These are phyloP conservation scores for Skeletonema tropicum DNA, from an alignment of 108 stramenopile genomes.

Conservation along the genomic window DNA sequence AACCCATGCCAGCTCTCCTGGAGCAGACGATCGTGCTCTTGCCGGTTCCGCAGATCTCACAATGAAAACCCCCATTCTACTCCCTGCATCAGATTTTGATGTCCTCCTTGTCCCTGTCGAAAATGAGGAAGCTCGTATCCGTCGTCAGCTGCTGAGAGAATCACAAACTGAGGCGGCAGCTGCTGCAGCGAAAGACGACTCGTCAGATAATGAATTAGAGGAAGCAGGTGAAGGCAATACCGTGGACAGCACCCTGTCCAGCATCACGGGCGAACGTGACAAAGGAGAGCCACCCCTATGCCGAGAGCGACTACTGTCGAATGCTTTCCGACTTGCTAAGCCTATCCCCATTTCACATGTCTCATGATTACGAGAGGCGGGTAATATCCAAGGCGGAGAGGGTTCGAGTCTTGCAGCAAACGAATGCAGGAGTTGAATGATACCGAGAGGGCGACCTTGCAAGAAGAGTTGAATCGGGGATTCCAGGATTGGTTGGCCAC, in stretches of 20 bases:
- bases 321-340: slow-evolving; percentile 73
- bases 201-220: slow-evolving; percentile 19
- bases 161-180: slow-evolving; percentile 41
- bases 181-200: slow-evolving; percentile 19
- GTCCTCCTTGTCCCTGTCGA: slow-evolving; percentile 78
- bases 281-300: slow-evolving; percentile 27
- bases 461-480: slow-evolving; percentile 83
- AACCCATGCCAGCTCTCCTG: slow-evolving; percentile 45
- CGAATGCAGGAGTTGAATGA: slow-evolving; percentile 71
- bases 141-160: slow-evolving; percentile 51
- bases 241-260: slow-evolving; percentile 33
- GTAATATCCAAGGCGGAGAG: slow-evolving; percentile 77
- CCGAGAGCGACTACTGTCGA: slow-evolving; percentile 83
- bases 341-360: slow-evolving; percentile 85
- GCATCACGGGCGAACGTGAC: slow-evolving; percentile 41
- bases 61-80: slow-evolving; percentile 69
- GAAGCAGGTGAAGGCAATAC: slow-evolving; percentile 32
- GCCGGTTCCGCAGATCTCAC: slow-evolving; percentile 54
- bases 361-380: slow-evolving; percentile 81
- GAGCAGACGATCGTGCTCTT: slow-evolving; percentile 73
- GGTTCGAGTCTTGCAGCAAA: slow-evolving; percentile 71
- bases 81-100: slow-evolving; percentile 79
- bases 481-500: slow-evolving; percentile 92
- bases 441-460: slow-evolving; percentile 64
- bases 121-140: slow-evolving; percentile 58